Conservation (phyloP, 495 filamentous ascomycete genomes). For the Penicillium nucicola region DNA sequence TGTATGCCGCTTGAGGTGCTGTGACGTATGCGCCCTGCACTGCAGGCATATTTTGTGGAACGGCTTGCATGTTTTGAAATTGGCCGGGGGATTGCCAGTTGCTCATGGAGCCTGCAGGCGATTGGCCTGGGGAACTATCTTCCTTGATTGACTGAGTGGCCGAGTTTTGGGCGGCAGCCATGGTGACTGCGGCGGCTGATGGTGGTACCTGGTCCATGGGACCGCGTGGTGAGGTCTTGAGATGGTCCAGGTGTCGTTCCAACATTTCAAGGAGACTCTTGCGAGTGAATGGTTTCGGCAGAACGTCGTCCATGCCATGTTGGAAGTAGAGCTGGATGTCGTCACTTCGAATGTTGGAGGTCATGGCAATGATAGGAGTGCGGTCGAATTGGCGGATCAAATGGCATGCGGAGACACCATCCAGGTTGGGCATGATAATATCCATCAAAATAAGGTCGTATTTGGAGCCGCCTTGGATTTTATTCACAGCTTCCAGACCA, state of each 20-base stretch:
- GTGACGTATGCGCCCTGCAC: constrained; percentile 52
- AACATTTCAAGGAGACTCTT: constrained; percentile 90
- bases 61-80: constrained; percentile 61
- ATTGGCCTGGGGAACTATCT: constrained; percentile 76
- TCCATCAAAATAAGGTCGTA: constrained; percentile 98
- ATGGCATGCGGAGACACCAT: constrained; percentile 91
- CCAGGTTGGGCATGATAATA: constrained; percentile 96
- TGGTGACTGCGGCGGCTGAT: constrained; percentile 44
- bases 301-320: constrained; percentile 98
- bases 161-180: constrained; percentile 46
- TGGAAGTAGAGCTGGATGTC: constrained; percentile 97
- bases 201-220: constrained; percentile 50
- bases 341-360: constrained; percentile 94
- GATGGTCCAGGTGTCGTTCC: constrained; percentile 79
- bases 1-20: constrained; percentile 40
- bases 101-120: constrained; percentile 63
- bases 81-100: constrained; percentile 74
- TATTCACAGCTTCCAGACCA: constrained; percentile 89
- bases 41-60: constrained; percentile 43
- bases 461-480: constrained; percentile 74
- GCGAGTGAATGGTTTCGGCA: constrained; percentile 96
- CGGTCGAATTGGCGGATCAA: constrained; percentile 87
- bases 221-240: constrained; percentile 56
- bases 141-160: constrained; percentile 68
- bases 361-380: constrained; percentile 97